phyloP scores from a whole-genome alignment of 352 stramenopile species.

The Albugo laibachii region DNA sequence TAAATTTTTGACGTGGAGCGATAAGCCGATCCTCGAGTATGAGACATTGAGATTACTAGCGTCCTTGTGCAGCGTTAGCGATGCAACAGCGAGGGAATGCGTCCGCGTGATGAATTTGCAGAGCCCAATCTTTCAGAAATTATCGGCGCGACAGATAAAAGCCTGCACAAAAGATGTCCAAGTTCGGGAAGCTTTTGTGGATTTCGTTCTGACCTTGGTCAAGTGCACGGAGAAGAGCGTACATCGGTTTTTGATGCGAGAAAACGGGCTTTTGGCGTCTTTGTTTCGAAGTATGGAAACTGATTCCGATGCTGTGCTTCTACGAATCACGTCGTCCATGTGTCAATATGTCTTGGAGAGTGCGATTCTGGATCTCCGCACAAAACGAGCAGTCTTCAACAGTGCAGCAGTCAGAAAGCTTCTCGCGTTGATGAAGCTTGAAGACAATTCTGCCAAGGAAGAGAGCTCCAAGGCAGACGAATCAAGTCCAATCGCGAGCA shows the following conservation, averaged over 20 bases:
- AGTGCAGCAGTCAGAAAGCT: slow-evolving; percentile 38
- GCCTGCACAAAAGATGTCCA: slow-evolving; percentile 9
- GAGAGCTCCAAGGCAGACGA: slow-evolving; percentile 11
- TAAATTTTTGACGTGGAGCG: slow-evolving; percentile 65
- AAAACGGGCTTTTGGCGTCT: slow-evolving; percentile 32
- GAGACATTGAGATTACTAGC: slow-evolving; percentile 40
- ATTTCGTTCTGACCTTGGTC: slow-evolving; percentile 35
- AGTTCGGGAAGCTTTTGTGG: slow-evolving; percentile 40
- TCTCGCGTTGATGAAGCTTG: slow-evolving; percentile 38
- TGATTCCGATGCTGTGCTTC: slow-evolving; percentile 35
- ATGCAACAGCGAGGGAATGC: slow-evolving; percentile 28
- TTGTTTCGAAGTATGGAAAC: slow-evolving; percentile 64
- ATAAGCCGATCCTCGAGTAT: slow-evolving; percentile 67
- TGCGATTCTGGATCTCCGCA: slow-evolving; percentile 24
- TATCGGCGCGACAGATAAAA: slow-evolving; percentile 16
- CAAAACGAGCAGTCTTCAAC: slow-evolving; percentile 43
- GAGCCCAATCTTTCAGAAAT: slow-evolving; percentile 30
- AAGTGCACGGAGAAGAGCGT: slow-evolving; percentile 53
- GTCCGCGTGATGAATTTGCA: slow-evolving; percentile 71
- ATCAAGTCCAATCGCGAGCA: too few relatives aligned
- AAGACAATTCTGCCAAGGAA: slow-evolving; percentile 36
- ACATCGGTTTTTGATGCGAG: slow-evolving; percentile 57
- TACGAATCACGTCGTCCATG: slow-evolving; percentile 20
- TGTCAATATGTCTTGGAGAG: slow-evolving; percentile 31
- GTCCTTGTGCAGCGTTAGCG: slow-evolving; percentile 18